These are phyloP conservation scores for Nasturtium officinale DNA, from an alignment of 345 rosid species.

Conservation along the genomic window DNA sequence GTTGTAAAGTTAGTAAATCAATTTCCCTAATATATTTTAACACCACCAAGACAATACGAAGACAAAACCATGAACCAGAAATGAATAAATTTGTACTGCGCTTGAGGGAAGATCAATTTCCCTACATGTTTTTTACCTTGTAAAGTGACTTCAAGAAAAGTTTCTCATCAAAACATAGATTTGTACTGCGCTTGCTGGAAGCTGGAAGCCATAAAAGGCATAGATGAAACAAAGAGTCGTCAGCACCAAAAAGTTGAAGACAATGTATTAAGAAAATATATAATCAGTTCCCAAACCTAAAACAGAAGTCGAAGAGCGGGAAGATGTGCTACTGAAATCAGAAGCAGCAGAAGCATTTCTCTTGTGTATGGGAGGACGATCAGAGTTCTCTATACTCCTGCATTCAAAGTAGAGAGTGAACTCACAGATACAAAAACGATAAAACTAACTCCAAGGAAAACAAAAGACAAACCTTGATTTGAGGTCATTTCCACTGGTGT, in stretches of 20 bases:
- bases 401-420: conserved; percentile 25
- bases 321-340: conserved; percentile 60
- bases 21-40: neutral
- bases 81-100: too few species aligned
- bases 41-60: neutral
- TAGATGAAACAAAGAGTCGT: conserved; percentile 8
- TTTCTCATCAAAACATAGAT: conserved; percentile 85
- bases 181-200: conserved; percentile 53
- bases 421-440: neutral
- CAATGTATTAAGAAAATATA: neutral
- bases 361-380: conserved; percentile 54
- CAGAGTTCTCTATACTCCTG: conserved; percentile 59
- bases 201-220: conserved; percentile 45
- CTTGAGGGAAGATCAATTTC: too few species aligned
- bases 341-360: conserved; percentile 74
- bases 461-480: conserved; percentile 60
- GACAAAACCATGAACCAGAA: neutral
- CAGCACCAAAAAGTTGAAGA: neutral
- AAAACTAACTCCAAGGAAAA: neutral
- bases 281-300: conserved; percentile 49
- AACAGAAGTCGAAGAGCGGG: conserved; percentile 45
- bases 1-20: neutral
- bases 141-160: conserved; percentile 77
- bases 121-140: too few species aligned
- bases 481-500: conserved; percentile 58